phyloP scores from a whole-genome alignment of 2,329 filamentous ascomycete genomes.

The Phialophora expanda region DNA sequence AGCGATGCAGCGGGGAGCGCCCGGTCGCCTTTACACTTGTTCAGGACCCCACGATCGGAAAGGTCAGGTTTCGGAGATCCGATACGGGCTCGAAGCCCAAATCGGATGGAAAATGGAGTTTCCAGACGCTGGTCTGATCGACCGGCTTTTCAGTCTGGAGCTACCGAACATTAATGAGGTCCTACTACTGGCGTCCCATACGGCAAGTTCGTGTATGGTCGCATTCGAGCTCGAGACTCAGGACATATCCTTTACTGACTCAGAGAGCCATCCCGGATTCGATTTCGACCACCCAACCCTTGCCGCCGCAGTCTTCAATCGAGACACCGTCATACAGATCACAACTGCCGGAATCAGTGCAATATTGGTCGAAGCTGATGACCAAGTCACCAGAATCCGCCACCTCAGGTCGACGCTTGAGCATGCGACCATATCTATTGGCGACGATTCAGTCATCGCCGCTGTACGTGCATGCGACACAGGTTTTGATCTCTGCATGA shows the following conservation, averaged over 20 bases:
- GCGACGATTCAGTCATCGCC: slow-evolving; percentile 18
- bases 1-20: slow-evolving; percentile 5
- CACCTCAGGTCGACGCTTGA: slow-evolving; percentile 8
- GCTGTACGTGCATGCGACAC: slow-evolving; percentile 5
- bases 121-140: slow-evolving; percentile 49
- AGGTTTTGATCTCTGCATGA: slow-evolving; percentile 24
- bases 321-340: slow-evolving; percentile 50
- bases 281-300: slow-evolving; percentile 52
- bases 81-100: slow-evolving; percentile 71
- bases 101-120: slow-evolving; percentile 57
- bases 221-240: slow-evolving; percentile 47
- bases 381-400: background rate
- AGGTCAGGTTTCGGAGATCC: slow-evolving; percentile 70
- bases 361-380: slow-evolving; percentile 12
- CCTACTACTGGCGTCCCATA: slow-evolving; percentile 51
- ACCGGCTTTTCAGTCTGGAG: slow-evolving; percentile 53
- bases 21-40: slow-evolving; percentile 32
- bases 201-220: slow-evolving; percentile 48
- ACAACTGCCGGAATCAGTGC: slow-evolving; percentile 40
- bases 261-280: slow-evolving; percentile 46
- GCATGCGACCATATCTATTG: slow-evolving; percentile 21
- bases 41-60: slow-evolving; percentile 47
- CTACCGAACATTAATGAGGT: slow-evolving; percentile 45
- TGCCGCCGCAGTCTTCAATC: slow-evolving; percentile 48
- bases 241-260: slow-evolving; percentile 49